phyloP scores from a whole-genome alignment of 1,284 basidiomycete species.

The Sanghuangporus sanghuang region DNA sequence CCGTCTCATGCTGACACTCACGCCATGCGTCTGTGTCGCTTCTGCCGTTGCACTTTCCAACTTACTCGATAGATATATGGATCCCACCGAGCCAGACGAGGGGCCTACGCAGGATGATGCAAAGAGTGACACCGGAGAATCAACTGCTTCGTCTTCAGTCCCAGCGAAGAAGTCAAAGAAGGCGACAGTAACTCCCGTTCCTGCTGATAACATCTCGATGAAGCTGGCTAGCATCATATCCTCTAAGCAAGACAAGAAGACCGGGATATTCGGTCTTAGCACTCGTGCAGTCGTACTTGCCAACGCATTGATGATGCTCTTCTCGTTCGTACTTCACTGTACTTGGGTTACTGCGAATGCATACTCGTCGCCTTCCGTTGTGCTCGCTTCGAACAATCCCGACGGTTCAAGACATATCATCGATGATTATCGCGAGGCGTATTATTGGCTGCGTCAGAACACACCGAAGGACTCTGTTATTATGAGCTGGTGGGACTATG shows the following conservation, averaged over 20 bases:
- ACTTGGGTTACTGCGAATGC: constrained; percentile 95
- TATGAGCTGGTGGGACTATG: constrained; percentile 99
- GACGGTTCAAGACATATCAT: constrained; percentile 95
- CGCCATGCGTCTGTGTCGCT: constrained; percentile 88
- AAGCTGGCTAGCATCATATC: constrained; percentile 32
- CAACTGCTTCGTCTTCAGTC: constrained; percentile 26
- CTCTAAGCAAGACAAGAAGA: constrained; percentile 25
- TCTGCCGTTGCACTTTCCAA: constrained; percentile 90
- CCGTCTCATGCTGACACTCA: constrained; percentile 89
- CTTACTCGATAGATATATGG: constrained; percentile 88
- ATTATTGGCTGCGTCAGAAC: constrained; percentile 98
- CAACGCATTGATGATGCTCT: constrained; percentile 76
- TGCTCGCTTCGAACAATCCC: constrained; percentile 74
- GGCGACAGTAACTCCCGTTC: constrained; percentile 31
- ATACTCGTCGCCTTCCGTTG: constrained; percentile 98
- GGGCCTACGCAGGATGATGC: constrained; percentile 31
- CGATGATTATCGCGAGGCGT: constrained; percentile 99
- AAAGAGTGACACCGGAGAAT: constrained; percentile 25
- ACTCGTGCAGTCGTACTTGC: constrained; percentile 74
- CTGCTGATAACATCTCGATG: constrained; percentile 23
- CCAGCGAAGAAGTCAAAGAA: constrained; percentile 65
- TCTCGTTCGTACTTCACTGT: constrained; percentile 93
- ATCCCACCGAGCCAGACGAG: constrained; percentile 54
- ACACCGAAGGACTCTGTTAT: constrained; percentile 89
- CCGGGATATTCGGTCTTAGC: constrained; percentile 83